phyloP scores from a whole-genome alignment of 2,329 filamentous ascomycete species.

The Diplocarpon rosae region DNA sequence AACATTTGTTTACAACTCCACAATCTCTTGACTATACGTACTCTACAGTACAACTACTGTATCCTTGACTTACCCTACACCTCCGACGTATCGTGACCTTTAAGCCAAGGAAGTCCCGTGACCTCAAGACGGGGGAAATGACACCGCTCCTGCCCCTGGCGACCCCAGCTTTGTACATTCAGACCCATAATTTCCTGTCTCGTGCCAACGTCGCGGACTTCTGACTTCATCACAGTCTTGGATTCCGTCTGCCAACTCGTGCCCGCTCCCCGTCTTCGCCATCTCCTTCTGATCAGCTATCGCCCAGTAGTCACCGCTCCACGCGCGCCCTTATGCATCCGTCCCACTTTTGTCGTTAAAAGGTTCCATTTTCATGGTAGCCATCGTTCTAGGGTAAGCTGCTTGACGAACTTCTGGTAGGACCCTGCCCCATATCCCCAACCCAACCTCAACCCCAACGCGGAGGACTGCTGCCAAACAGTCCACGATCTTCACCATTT shows the following conservation, averaged over 20 bases:
- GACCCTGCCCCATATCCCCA: not conserved
- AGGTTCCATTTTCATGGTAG: not conserved
- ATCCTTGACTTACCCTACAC: too few relatives aligned
- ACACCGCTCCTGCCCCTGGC: not conserved
- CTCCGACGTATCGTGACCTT: too few relatives aligned
- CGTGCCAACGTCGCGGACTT: too few relatives aligned
- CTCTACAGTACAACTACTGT: too few relatives aligned
- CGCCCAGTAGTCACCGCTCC: not conserved
- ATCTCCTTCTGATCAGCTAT: not conserved
- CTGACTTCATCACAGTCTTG: too few relatives aligned
- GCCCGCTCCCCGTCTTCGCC: not conserved
- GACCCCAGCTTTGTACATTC: not conserved
- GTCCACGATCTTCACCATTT: conserved; percentile 78
- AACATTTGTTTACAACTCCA: too few relatives aligned
- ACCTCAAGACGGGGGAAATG: too few relatives aligned
- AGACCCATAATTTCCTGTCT: not conserved
- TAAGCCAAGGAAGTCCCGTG: too few relatives aligned
- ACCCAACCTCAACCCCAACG: conserved; percentile 5
- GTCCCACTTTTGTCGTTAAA: conserved; percentile 4
- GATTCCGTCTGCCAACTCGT: not conserved
- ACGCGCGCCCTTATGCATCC: conserved; percentile 2
- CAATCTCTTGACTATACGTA: too few relatives aligned
- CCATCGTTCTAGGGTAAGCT: not conserved
- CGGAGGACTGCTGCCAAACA: conserved; percentile 62
- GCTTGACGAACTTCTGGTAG: conserved; percentile 4